phyloP scores from a whole-genome alignment of 805 yeast species.

The Spencermartinsiella europaea region DNA sequence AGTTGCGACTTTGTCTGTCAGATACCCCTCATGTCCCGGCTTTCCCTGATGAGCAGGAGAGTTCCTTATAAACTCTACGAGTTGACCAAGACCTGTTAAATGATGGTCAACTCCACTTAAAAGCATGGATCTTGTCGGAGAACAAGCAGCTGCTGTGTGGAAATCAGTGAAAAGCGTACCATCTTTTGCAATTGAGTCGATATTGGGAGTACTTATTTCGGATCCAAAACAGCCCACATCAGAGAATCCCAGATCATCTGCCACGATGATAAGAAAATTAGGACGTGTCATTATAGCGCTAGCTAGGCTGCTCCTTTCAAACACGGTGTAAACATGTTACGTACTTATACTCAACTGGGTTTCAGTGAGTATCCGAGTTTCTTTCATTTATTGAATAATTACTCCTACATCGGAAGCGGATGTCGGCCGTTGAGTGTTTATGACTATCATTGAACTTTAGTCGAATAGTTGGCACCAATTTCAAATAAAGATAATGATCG shows the following conservation, averaged over 20 bases:
- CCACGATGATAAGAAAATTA: slow-evolving; percentile 51
- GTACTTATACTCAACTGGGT: too few species aligned
- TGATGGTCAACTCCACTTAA: slow-evolving; percentile 59
- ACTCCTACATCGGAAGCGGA: too few species aligned
- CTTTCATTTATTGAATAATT: too few species aligned
- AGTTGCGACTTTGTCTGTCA: slow-evolving; percentile 48
- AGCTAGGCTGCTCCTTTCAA: too few species aligned
- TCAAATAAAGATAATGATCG: too few species aligned
- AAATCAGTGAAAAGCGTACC: slow-evolving; percentile 53
- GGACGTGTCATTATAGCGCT: too few species aligned
- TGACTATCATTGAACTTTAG: too few species aligned
- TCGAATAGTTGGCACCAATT: too few species aligned
- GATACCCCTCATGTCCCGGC: slow-evolving; percentile 53
- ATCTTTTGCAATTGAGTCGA: slow-evolving; percentile 38
- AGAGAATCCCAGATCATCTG: slow-evolving; percentile 59
- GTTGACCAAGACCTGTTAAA: slow-evolving; percentile 55
- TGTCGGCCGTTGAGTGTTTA: too few species aligned
- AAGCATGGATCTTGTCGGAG: slow-evolving; percentile 59
- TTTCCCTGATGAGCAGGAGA: slow-evolving; percentile 40
- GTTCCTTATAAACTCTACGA: slow-evolving; percentile 44
- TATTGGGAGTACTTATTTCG: slow-evolving; percentile 52
- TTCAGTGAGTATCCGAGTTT: too few species aligned
- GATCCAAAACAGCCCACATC: slow-evolving; percentile 48
- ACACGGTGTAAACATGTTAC: too few species aligned
- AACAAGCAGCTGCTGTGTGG: slow-evolving; percentile 60